phyloP scores from a whole-genome alignment of 75 land plant species.

The Pinus taeda region DNA sequence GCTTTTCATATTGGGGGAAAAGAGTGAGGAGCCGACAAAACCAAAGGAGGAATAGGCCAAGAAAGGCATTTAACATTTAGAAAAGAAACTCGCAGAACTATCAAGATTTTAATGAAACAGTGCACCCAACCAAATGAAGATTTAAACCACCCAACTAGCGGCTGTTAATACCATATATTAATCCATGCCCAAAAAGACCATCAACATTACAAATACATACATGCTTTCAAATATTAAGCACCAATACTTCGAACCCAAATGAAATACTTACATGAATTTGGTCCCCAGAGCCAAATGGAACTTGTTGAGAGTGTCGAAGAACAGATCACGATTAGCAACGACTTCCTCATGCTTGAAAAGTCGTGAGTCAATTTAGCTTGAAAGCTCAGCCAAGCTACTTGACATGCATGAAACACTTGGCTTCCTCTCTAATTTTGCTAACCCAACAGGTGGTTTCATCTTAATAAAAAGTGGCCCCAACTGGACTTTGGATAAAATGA shows the following conservation, averaged over 20 bases:
- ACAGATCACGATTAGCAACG: constrained; percentile 35
- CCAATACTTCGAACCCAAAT: background rate
- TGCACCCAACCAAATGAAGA: background rate
- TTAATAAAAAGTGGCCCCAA: too few species aligned
- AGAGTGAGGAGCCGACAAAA: too few species aligned
- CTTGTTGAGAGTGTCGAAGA: constrained; percentile 65
- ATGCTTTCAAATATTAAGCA: too few species aligned
- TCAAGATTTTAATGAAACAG: too few species aligned
- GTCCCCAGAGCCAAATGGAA: constrained; percentile 73
- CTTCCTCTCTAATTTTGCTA: too few species aligned
- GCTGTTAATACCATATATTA: background rate
- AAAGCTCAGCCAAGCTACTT: too few species aligned
- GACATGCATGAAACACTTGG: too few species aligned
- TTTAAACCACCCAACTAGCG: background rate
- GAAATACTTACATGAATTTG: constrained; percentile 59
- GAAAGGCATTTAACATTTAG: background rate
- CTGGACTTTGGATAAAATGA: too few species aligned
- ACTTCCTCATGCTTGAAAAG: constrained; percentile 63
- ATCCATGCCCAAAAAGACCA: background rate
- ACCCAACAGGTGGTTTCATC: too few species aligned
- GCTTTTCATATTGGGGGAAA: too few species aligned
- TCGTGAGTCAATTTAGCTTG: too few species aligned
- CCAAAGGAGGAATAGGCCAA: background rate
- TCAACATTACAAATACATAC: background rate
- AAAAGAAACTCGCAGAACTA: background rate